Evolutionary conservation across 345 rosid species (phyloP).

Genomic region (Laguncularia racemosa): DNA sequence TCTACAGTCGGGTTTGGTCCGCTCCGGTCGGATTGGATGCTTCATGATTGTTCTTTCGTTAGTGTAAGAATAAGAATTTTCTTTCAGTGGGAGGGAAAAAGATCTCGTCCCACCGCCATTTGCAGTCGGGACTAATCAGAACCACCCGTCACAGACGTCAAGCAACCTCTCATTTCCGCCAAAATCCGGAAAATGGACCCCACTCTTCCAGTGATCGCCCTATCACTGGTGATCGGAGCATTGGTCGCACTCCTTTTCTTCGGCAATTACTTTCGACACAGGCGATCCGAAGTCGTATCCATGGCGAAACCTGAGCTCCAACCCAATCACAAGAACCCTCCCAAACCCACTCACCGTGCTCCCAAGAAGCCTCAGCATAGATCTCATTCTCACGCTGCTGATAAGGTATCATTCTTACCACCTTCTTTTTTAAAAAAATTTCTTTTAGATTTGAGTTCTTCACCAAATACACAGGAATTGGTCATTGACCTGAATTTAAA

Average conservation of each 20-base stretch:
- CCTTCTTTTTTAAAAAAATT: neutral
- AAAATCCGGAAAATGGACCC: conserved; percentile 44
- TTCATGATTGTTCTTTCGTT: too few species aligned
- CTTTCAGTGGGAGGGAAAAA: too few species aligned
- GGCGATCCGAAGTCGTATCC: conserved; percentile 76
- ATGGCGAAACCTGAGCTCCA: conserved; percentile 54
- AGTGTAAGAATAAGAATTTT: too few species aligned
- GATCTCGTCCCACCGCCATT: too few species aligned
- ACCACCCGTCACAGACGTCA: neutral
- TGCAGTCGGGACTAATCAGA: too few species aligned
- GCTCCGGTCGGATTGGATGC: too few species aligned
- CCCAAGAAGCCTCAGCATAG: conserved; percentile 58
- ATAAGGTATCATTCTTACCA: conserved; percentile 30
- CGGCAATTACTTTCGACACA: conserved; percentile 60
- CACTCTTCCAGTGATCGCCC: conserved; percentile 27
- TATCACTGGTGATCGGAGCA: conserved; percentile 63
- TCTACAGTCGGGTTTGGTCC: too few species aligned
- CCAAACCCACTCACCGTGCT: conserved; percentile 32
- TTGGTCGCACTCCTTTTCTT: conserved; percentile 66
- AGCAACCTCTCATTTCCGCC: neutral
- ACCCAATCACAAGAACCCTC: conserved; percentile 41
- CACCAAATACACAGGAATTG: too few species aligned
- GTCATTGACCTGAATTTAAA: too few species aligned
- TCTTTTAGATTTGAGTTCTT: too few species aligned
- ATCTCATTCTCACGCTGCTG: conserved; percentile 55